Conservation (phyloP, 805 yeast genomes). For the Kregervanrija fluxuum region DNA sequence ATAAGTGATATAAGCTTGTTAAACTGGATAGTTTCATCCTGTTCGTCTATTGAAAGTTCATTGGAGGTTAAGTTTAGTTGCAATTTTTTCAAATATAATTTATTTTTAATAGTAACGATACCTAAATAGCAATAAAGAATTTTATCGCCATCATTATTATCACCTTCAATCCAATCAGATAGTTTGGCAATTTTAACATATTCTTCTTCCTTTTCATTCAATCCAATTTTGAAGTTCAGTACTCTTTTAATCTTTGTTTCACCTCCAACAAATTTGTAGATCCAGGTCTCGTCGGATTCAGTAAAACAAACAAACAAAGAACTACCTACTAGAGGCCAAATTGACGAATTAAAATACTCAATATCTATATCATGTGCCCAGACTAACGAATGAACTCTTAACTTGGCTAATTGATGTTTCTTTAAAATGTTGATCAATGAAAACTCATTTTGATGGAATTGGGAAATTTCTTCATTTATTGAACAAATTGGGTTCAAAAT, state of each 20-base stretch:
- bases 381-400: conserved; percentile 10
- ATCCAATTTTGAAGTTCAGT: conserved; percentile 4
- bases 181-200: conserved; percentile 6
- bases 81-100: conserved; percentile 4
- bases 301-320: conserved; percentile 10
- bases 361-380: conserved; percentile 10
- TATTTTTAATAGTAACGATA: conserved; percentile 9
- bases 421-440: conserved; percentile 1
- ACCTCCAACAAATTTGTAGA: conserved; percentile 6
- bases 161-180: conserved; percentile 10
- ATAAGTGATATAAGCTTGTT: not conserved
- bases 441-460: conserved; percentile 2
- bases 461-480: conserved; percentile 6
- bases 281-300: conserved; percentile 5
- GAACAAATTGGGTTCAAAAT: conserved; percentile 2
- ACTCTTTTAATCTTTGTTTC: not conserved
- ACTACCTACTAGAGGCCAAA: conserved; percentile 11
- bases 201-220: conserved; percentile 5
- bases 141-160: not conserved
- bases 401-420: conserved; percentile 2
- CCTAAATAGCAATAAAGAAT: conserved; percentile 2
- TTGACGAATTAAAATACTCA: conserved; percentile 1
- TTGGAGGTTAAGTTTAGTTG: not conserved
- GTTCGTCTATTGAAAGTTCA: not conserved
- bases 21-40: not conserved